Evolutionary conservation across 805 yeast species (phyloP).

Genomic region (Kuraishia hungarica): DNA sequence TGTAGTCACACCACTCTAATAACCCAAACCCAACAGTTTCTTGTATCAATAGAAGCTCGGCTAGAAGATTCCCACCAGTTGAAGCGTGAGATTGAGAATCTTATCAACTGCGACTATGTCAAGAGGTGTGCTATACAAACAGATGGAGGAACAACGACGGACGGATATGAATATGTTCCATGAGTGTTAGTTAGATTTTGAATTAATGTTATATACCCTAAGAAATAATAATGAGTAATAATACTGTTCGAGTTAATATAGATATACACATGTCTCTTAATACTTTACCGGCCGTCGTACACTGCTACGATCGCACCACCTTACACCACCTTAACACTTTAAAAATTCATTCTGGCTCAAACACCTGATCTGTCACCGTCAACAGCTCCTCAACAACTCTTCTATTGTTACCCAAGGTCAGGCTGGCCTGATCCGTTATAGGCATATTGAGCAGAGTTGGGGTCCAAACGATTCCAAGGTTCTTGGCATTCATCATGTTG

Average conservation of each 20-base stretch:
- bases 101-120: background rate
- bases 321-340: too few species aligned
- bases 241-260: background rate
- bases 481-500: conserved; percentile 78
- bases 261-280: background rate
- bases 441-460: conserved; percentile 59
- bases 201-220: too few species aligned
- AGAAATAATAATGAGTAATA: too few species aligned
- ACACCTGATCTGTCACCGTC: conserved; percentile 74
- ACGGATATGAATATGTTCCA: background rate
- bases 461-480: conserved; percentile 91
- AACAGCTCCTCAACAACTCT: conserved; percentile 79
- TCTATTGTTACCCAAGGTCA: conserved; percentile 56
- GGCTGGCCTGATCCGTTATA: conserved; percentile 7
- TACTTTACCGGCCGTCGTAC: background rate
- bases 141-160: background rate
- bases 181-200: background rate
- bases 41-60: background rate
- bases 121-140: background rate
- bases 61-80: background rate
- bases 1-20: background rate
- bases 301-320: too few species aligned
- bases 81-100: background rate
- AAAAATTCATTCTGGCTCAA: conserved; percentile 17
- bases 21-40: background rate